These are phyloP conservation scores for Amaranthus palmeri DNA, from an alignment of 148 eudicot species.

Conservation along the genomic window DNA sequence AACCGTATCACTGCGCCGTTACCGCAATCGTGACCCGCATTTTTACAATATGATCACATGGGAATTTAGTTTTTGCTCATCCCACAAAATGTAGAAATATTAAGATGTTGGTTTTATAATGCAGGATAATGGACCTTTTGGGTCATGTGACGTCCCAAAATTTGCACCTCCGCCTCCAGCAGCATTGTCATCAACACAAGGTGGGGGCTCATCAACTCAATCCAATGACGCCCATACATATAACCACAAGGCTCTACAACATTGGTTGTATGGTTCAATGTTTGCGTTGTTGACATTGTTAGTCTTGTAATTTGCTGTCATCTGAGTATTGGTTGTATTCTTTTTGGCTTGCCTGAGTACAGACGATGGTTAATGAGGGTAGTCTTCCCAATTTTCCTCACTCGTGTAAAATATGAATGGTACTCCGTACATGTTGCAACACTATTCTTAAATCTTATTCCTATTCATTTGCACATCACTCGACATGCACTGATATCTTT, in stretches of 20 bases:
- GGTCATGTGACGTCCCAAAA: slow-evolving; percentile 56
- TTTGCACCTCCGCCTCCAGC: slow-evolving; percentile 91
- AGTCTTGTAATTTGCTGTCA: slow-evolving; percentile 18
- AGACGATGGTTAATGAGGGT: slow-evolving; percentile 9
- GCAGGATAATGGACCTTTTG: slow-evolving; percentile 61
- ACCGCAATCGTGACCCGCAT: no score
- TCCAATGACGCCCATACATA: slow-evolving; percentile 23
- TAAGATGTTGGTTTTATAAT: background rate
- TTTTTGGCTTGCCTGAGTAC: background rate
- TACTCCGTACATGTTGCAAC: background rate
- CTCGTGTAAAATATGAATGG: background rate
- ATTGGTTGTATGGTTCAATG: slow-evolving; percentile 33
- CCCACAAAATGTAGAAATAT: no score
- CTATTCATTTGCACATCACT: no score
- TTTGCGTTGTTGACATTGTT: slow-evolving; percentile 20
- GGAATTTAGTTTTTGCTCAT: no score
- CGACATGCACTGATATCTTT: no score
- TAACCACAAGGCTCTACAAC: slow-evolving; percentile 15
- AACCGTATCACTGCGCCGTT: no score
- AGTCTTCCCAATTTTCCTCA: background rate
- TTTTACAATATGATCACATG: no score
- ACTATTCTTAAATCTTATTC: background rate
- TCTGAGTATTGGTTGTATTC: slow-evolving; percentile 13
- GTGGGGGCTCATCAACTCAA: slow-evolving; percentile 5
- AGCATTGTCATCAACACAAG: slow-evolving; percentile 19